Base-by-base conservation (phyloP, 2,329 filamentous ascomycete species). In the Thyridium curvatum region DNA sequence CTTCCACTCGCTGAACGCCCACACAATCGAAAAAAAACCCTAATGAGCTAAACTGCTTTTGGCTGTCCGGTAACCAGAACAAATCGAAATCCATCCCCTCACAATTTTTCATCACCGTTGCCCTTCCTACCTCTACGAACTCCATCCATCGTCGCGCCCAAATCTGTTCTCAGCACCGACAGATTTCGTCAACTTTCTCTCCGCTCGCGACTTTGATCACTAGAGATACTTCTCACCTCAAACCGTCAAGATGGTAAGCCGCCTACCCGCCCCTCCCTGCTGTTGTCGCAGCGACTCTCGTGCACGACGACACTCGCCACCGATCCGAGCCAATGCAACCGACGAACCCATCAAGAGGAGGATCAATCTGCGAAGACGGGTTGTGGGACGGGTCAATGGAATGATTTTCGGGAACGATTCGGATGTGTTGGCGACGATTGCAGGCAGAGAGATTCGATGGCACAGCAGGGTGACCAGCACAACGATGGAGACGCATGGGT, bases 201-300 rank as follows among this genome's bases (percentile, higher is more conserved):
- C 58, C 54, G 59, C 66, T 72, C 71, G 67, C 69, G 54, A 64
- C 58, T 45, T 41, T 41, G 40, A 55, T 56, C 56, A 60, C 55
- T n/a, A 49, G 51, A 55, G 49, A 60, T 56, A 63, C 44, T 47
- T 38, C 51, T 50, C 44, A 49, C 59, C 56, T 62, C 60, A 71
- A 71, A 73, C 66, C 74, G 71, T 71, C 78, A 83, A 81, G 65
- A 84, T 84, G 79, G 79, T 84, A 76, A 79, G 78, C 60, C 6
- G 6, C 10, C 10, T 26, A 10, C 21, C 21, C 30, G 37, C 41
- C 44, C 37, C 44, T 41, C 32, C 44, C 43, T 41, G 33, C 41
- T 37, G 21, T 26, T 26, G 21, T 10, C 10, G 10, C 21, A 10
- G 21, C 34, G 32, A 6, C n/a, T 26, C 32, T 40, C 14, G 18